Conservation (phyloP, 106 monocot species). For the Vanilla planifolia region DNA sequence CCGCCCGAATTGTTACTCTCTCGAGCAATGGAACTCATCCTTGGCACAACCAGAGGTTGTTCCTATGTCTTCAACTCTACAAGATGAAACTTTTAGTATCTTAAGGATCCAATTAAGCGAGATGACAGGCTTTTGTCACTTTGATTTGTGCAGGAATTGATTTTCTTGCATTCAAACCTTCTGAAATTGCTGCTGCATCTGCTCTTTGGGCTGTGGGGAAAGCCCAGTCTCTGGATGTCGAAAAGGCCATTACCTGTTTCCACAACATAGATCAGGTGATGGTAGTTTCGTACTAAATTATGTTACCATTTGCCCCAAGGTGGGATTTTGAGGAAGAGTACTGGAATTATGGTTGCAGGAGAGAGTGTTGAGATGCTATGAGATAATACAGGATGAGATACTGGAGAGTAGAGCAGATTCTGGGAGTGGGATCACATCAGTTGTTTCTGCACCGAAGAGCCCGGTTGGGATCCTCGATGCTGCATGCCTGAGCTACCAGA, state of each 20-base stretch:
- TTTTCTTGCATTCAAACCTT: slow-evolving; percentile 62
- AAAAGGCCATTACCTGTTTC: slow-evolving; percentile 24
- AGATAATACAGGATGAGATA: slow-evolving; percentile 39
- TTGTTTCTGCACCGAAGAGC: slow-evolving; percentile 52
- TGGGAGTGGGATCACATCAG: slow-evolving; percentile 11
- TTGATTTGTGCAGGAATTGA: slow-evolving; percentile 47
- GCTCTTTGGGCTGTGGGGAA: slow-evolving; percentile 31
- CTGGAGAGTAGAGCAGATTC: slow-evolving; percentile 10
- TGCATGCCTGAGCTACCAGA: slow-evolving; percentile 64
- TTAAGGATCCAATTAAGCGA: too few relatives aligned
- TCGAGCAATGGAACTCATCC: slow-evolving; percentile 29
- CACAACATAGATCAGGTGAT: slow-evolving; percentile 40
- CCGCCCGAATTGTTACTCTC: slow-evolving; percentile 15
- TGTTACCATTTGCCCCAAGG: neutral
- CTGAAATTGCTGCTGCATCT: slow-evolving; percentile 66
- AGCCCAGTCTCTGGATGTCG: slow-evolving; percentile 23
- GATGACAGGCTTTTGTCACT: too few relatives aligned
- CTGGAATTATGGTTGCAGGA: slow-evolving; percentile 41
- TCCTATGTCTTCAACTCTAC: too few relatives aligned
- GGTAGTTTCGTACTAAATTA: neutral
- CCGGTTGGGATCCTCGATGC: slow-evolving; percentile 83
- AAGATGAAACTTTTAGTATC: too few relatives aligned
- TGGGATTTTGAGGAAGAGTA: neutral
- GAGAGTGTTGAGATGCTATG: slow-evolving; percentile 67
- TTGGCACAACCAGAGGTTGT: slow-evolving; percentile 43